A percentile compares a stretch with the other conserved stretches of the same genome.
phyloP scores from a whole-genome alignment of 441 rosid genomes.

The Jatropha podagrica region DNA sequence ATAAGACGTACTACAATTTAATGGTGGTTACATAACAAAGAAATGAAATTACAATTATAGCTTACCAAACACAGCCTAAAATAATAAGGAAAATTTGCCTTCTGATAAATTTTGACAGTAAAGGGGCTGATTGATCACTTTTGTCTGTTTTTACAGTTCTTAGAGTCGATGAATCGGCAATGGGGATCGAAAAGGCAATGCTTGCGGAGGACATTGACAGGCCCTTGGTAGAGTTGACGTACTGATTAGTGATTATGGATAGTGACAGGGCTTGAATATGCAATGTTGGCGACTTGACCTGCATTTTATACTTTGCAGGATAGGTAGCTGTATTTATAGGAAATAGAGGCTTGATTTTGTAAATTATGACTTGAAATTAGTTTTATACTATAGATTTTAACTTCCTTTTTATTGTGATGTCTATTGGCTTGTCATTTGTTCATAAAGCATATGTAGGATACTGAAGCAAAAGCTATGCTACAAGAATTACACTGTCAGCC shows the following conservation, averaged over 20 bases:
- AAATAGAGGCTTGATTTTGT: slow-evolving; percentile 33
- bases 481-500: not conserved
- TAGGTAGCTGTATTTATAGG: slow-evolving; percentile 32
- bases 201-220: slow-evolving; percentile 78
- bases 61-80: too few species aligned
- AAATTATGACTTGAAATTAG: slow-evolving; percentile 40
- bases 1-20: too few species aligned
- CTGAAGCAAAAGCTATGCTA: not conserved
- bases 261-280: not conserved
- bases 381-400: slow-evolving; percentile 29
- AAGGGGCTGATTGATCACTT: slow-evolving; percentile 10
- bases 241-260: not conserved
- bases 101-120: not conserved
- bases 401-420: not conserved
- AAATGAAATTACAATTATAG: too few species aligned
- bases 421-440: not conserved
- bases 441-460: not conserved
- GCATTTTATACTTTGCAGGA: slow-evolving; percentile 17
- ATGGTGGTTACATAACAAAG: too few species aligned
- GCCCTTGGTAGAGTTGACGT: slow-evolving; percentile 70
- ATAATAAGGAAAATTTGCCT: not conserved
- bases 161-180: slow-evolving; percentile 56
- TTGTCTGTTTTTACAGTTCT: slow-evolving; percentile 40
- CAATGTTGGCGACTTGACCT: slow-evolving; percentile 11
- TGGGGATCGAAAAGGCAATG: slow-evolving; percentile 57